Percentiles rank a stretch among this genome's conserved stretches.
These are phyloP conservation scores for Solanum gandarillasii DNA, from an alignment of 257 asterid genomes.

Conservation along the genomic window DNA sequence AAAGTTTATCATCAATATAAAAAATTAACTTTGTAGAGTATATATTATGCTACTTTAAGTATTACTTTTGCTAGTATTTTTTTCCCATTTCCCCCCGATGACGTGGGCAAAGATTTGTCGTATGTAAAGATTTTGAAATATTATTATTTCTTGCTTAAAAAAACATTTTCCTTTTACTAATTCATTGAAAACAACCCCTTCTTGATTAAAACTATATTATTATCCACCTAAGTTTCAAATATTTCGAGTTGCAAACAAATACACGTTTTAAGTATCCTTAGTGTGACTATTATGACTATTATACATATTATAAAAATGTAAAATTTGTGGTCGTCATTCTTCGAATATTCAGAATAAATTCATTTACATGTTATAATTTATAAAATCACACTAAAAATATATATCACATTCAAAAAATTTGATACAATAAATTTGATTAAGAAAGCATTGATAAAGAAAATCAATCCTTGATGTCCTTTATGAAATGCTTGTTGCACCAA, in stretches of 20 bases:
- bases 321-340: neutral
- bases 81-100: neutral
- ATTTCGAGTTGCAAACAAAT: neutral
- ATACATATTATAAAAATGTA: neutral
- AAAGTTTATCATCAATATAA: neutral
- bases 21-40: neutral
- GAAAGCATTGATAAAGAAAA: neutral
- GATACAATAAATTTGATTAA: neutral
- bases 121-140: neutral
- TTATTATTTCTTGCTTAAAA: neutral
- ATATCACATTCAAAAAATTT: fast-evolving
- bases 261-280: neutral
- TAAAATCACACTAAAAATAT: neutral
- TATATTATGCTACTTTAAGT: neutral
- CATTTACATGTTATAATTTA: no score
- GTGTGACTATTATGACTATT: neutral
- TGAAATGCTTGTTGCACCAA: neutral
- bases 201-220: neutral
- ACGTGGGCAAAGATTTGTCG: neutral
- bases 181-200: neutral
- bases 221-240: neutral
- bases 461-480: neutral
- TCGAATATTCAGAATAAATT: neutral
- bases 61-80: neutral
- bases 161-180: neutral